phyloP scores from a whole-genome alignment of 768 basidiomycete genomes.

The Tylopilus balloui region DNA sequence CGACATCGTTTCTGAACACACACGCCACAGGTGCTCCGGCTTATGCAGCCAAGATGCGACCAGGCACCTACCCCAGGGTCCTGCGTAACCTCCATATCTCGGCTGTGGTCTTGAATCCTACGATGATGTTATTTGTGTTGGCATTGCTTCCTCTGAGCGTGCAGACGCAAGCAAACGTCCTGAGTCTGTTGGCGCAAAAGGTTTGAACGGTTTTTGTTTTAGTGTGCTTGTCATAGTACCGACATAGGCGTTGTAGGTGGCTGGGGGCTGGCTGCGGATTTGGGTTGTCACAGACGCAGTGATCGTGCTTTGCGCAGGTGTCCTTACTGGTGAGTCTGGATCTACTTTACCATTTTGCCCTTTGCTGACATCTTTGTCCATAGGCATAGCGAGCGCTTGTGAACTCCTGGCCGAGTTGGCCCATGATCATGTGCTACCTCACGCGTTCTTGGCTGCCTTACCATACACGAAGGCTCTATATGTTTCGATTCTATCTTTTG shows the following conservation, averaged over 20 bases:
- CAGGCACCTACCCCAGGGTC: constrained; percentile 51
- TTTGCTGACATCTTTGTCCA: constrained; percentile 1
- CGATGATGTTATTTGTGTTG: constrained; percentile 55
- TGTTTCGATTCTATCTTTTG: constrained; percentile 48
- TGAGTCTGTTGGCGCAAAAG: constrained; percentile 57
- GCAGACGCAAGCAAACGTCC: constrained; percentile 52
- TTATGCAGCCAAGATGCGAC: constrained; percentile 58
- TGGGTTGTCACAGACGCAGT: constrained; percentile 65
- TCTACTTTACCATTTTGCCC: not conserved
- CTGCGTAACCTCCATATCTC: constrained; percentile 63
- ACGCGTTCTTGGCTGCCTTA: constrained; percentile 42
- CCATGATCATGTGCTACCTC: constrained; percentile 57
- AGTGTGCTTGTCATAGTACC: not conserved
- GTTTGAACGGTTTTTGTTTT: constrained; percentile 30
- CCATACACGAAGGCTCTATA: constrained; percentile 50
- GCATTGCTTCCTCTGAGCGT: constrained; percentile 52
- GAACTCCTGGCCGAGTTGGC: constrained; percentile 56
- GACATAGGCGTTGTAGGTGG: constrained; percentile 36
- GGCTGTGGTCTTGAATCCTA: constrained; percentile 50
- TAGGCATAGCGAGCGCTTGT: constrained; percentile 55
- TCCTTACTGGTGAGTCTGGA: constrained; percentile 51
- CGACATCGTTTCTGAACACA: not conserved
- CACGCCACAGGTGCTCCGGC: constrained; percentile 49
- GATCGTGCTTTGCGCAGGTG: constrained; percentile 68
- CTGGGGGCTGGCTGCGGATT: constrained; percentile 56